Evolutionary conservation across 352 stramenopile genomes (phyloP).

Genomic region (Phytopythium montanum): DNA sequence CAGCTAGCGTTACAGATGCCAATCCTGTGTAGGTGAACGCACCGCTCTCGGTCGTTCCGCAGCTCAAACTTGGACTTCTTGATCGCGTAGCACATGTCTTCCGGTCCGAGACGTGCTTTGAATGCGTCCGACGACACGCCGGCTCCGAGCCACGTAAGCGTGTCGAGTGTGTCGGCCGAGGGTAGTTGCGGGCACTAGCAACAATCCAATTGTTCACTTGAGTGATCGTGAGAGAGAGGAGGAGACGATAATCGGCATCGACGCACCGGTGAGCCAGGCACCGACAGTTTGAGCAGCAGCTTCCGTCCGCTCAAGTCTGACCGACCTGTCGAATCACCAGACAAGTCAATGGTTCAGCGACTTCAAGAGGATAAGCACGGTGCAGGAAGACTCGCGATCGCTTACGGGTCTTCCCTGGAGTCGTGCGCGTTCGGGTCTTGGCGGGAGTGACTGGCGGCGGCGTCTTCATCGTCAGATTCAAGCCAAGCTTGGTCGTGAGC

Average conservation of each 20-base stretch:
- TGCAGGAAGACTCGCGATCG: not conserved
- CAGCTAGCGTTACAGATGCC: not conserved
- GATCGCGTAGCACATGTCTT: conserved; percentile 50
- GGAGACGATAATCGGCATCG: not conserved
- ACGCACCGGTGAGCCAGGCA: not conserved
- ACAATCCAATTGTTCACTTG: not conserved
- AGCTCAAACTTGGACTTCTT: conserved; percentile 80
- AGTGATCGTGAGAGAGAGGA: not conserved
- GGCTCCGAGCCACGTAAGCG: conserved; percentile 53
- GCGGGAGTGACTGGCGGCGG: conserved; percentile 10
- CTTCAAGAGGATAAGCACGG: not conserved
- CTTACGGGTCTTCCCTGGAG: not conserved
- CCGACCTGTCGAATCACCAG: not conserved
- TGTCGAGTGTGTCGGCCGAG: conserved; percentile 56
- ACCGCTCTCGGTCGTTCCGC: conserved; percentile 76
- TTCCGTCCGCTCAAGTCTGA: conserved; percentile 5
- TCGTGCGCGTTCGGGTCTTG: not conserved
- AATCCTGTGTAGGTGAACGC: conserved; percentile 2
- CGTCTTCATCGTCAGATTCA: conserved; percentile 37
- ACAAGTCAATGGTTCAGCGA: not conserved
- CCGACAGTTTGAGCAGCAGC: not conserved
- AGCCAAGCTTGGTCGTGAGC: conserved; percentile 31
- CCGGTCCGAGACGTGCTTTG: conserved; percentile 32
- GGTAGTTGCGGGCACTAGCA: not conserved
- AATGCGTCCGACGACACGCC: conserved; percentile 71